These are phyloP conservation scores for Penicillium goetzii DNA, from an alignment of 495 filamentous ascomycete genomes.

Conservation along the genomic window DNA sequence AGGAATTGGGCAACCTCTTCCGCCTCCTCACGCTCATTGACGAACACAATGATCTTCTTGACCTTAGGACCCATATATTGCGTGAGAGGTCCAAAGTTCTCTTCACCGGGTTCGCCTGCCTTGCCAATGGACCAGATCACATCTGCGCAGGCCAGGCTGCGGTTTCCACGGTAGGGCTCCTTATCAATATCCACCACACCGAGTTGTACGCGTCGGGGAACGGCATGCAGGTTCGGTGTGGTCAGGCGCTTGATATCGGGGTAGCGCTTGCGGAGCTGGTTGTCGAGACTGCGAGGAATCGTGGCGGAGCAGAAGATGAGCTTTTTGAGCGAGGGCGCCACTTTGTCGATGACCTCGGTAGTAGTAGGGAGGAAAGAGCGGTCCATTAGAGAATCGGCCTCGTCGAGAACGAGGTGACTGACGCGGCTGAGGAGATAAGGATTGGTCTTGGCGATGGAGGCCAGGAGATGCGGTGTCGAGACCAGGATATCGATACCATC, in stretches of 20 bases:
- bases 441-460: constrained; percentile 80
- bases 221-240: constrained; percentile 93
- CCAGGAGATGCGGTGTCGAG: constrained; percentile 84
- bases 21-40: constrained; percentile 93
- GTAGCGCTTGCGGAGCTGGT: constrained; percentile 75
- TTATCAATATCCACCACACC: constrained; percentile 89
- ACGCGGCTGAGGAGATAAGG: constrained; percentile 89
- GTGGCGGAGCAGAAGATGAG: constrained; percentile 97
- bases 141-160: constrained; percentile 88
- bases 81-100: constrained; percentile 37
- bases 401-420: constrained; percentile 84
- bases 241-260: constrained; percentile 82
- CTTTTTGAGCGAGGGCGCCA: constrained; percentile 76
- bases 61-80: constrained; percentile 54
- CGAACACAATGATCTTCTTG: constrained; percentile 92
- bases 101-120: constrained; percentile 53
- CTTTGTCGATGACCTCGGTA: constrained; percentile 75
- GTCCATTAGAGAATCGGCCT: constrained; percentile 94
- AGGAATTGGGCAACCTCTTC: constrained; percentile 80
- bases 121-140: constrained; percentile 92
- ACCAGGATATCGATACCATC: constrained; percentile 84
- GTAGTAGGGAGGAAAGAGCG: constrained; percentile 86
- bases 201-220: constrained; percentile 91
- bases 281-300: constrained; percentile 86
- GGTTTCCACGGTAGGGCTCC: constrained; percentile 89